Conservation (phyloP, 2,329 filamentous ascomycete genomes). For the Sporothrix pallida region DNA sequence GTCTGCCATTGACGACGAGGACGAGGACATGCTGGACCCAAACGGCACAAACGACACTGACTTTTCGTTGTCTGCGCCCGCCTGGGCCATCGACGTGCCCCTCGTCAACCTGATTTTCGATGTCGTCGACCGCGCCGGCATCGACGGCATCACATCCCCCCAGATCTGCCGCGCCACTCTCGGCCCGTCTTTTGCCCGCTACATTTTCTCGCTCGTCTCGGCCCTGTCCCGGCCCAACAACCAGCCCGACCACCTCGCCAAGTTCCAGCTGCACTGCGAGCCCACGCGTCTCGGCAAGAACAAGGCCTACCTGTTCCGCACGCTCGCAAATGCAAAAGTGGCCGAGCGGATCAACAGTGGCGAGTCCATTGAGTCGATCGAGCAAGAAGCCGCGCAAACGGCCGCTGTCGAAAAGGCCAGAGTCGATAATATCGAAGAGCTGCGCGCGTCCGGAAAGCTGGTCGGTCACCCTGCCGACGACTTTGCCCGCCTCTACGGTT, state of each 20-base stretch:
- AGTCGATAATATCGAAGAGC: neutral
- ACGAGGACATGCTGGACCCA: slow-evolving; percentile 24
- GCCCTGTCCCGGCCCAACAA: slow-evolving; percentile 44
- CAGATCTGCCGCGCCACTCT: slow-evolving; percentile 47
- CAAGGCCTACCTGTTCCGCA: slow-evolving; percentile 50
- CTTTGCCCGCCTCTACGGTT: slow-evolving; percentile 8
- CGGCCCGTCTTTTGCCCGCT: slow-evolving; percentile 47
- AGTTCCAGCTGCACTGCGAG: slow-evolving; percentile 49
- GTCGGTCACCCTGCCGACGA: neutral
- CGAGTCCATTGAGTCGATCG: slow-evolving; percentile 7
- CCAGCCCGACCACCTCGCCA: slow-evolving; percentile 50
- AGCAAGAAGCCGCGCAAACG: neutral
- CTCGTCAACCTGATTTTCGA: slow-evolving; percentile 48
- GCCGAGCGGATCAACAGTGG: slow-evolving; percentile 12
- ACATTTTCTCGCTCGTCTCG: slow-evolving; percentile 45
- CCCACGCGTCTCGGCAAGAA: slow-evolving; percentile 50
- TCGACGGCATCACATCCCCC: slow-evolving; percentile 46
- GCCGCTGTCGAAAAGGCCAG: neutral
- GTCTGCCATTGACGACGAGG: slow-evolving; percentile 29
- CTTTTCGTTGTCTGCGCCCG: neutral
- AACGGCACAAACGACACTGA: neutral
- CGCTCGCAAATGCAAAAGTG: slow-evolving; percentile 21
- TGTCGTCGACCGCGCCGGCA: slow-evolving; percentile 44
- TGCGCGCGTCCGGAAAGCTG: neutral
- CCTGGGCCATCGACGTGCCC: slow-evolving; percentile 47